Percentiles rank a stretch among this genome's conserved stretches.
Evolutionary conservation across 2,329 filamentous ascomycete species (phyloP).

Genomic region (Exserohilum turcica): DNA sequence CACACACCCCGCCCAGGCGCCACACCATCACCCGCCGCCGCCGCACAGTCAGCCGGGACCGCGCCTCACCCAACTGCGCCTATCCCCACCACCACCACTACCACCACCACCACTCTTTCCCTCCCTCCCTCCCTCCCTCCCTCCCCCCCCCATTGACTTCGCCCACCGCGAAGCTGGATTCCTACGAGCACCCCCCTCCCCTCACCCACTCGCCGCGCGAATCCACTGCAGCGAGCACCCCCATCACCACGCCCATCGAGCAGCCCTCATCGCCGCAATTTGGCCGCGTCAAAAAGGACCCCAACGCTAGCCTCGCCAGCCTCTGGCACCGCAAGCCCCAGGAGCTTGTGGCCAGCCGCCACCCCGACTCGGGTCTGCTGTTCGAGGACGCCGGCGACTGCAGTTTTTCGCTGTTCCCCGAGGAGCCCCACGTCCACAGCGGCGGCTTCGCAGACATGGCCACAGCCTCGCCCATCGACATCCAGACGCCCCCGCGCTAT

Average conservation of each 20-base stretch:
- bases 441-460: constrained; percentile 54
- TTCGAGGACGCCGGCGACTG: constrained; percentile 51
- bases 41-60: constrained; percentile 15
- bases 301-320: constrained; percentile 40
- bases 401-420: constrained; percentile 48
- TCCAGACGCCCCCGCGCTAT: constrained; percentile 59
- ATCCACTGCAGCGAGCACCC: constrained; percentile 59
- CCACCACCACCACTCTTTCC: constrained; percentile 3
- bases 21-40: not conserved
- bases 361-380: constrained; percentile 44
- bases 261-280: constrained; percentile 50
- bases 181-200: constrained; percentile 58
- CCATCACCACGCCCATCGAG: constrained; percentile 50
- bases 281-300: constrained; percentile 50
- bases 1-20: constrained; percentile 1
- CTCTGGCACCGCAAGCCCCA: constrained; percentile 54
- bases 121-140: constrained; percentile 4
- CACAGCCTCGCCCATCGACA: constrained; percentile 63
- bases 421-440: constrained; percentile 32
- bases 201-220: constrained; percentile 59
- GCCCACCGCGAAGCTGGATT: constrained; percentile 58
- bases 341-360: constrained; percentile 39
- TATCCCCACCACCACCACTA: constrained; percentile 15
- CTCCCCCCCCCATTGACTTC: constrained; percentile 10
- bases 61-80: constrained; percentile 7